Evolutionary conservation across 2,329 filamentous ascomycete genomes (phyloP), one percentile per base, ranked within the genome.

Genomic region (Seiridium unicorne): DNA sequence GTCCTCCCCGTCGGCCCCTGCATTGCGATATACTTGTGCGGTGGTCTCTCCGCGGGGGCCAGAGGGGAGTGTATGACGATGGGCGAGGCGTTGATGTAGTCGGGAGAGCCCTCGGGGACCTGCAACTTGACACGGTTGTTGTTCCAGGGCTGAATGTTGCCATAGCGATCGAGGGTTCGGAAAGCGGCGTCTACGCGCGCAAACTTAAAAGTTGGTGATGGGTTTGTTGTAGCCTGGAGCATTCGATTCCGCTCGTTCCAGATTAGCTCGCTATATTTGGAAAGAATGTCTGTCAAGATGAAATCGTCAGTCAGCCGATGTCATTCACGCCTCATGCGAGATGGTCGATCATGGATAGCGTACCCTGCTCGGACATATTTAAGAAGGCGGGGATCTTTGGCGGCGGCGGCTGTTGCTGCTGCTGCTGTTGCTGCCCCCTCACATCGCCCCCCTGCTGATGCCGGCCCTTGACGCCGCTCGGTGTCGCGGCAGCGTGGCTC

Each of bases 81-180:
- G 26, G 89, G 86, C 9, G 90, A 93, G 44, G 91, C 91, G 71
- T 95, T 95, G 75, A 94, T 90, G 72, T 93, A 95, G 74, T 93
- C 89, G 62, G 88, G 83, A 63, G 86, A 79, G 44, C 85, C 89
- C 13, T 89, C 83, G 2, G 91, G 88, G 1, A 97, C 94, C 44
- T 84, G 83, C 18, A 99, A 84, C 72, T 86, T 89, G 59, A 99
- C 83, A 44, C 95, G 88, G 70, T 96, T 96, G 71, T 91, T 88
- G 63, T 90, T 88, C 87, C 91, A 99, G 0, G 93, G 92, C 71
- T 93, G 89, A 64, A 99, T 92, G 71, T 98, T 97, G 58, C 82
- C 74, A 76, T 98, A 99, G 59, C 95, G 88, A 74, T 98, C 96
- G 66, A 94, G 84, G 42, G 76, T 73, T 85, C 81, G 7, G 84